Conservation (phyloP, 2,329 filamentous ascomycete species). For the Penicillium olsonii region DNA sequence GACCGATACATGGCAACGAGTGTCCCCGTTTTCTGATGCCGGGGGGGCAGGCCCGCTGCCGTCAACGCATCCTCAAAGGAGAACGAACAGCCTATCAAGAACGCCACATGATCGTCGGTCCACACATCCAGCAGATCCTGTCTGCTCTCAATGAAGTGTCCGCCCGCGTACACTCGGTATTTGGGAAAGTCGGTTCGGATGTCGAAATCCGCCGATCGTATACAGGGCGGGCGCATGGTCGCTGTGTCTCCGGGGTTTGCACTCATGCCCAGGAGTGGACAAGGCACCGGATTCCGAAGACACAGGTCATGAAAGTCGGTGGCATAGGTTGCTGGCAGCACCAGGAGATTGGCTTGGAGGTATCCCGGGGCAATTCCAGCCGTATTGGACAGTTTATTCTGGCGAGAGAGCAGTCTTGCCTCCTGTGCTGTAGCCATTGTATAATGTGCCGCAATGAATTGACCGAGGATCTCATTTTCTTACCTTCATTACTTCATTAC, state of each 20-base stretch:
- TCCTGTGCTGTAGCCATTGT: slow-evolving; percentile 37
- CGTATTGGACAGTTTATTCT: slow-evolving; percentile 48
- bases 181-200: slow-evolving; percentile 59
- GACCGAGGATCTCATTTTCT: too few relatives aligned
- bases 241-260: slow-evolving; percentile 39
- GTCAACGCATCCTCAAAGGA: slow-evolving; percentile 62
- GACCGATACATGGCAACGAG: slow-evolving; percentile 66
- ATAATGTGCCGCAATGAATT: too few relatives aligned
- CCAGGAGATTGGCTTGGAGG: slow-evolving; percentile 64
- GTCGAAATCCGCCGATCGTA: slow-evolving; percentile 47
- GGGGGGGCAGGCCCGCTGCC: slow-evolving; percentile 52
- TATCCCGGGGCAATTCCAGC: slow-evolving; percentile 58
- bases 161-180: slow-evolving; percentile 61
- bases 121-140: slow-evolving; percentile 54
- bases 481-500: too few relatives aligned
- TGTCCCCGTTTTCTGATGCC: slow-evolving; percentile 51
- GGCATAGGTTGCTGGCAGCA: slow-evolving; percentile 60
- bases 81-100: slow-evolving; percentile 65
- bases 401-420: slow-evolving; percentile 49
- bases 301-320: slow-evolving; percentile 61
- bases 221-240: slow-evolving; percentile 24
- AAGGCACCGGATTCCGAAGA: slow-evolving; percentile 63
- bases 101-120: slow-evolving; percentile 61
- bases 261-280: slow-evolving; percentile 58
- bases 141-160: slow-evolving; percentile 41